Conservation (phyloP, 768 basidiomycete species). For the Mycena pura region DNA sequence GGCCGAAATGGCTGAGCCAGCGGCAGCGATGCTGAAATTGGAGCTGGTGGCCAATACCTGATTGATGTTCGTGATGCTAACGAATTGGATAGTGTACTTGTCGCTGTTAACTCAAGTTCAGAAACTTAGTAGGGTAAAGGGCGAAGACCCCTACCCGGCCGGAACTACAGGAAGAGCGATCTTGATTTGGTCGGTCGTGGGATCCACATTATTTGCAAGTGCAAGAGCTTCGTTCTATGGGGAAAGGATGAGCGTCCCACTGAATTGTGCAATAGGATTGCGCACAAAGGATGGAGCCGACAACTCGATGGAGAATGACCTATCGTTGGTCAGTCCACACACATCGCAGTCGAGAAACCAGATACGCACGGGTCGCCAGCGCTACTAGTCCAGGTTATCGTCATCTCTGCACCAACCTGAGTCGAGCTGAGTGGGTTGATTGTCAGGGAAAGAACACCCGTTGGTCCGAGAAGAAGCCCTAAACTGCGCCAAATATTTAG, state of each 20-base stretch:
- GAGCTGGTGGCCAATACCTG: slow-evolving; percentile 4
- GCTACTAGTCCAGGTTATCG: slow-evolving; percentile 14
- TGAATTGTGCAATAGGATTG: too few species aligned
- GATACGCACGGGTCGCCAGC: slow-evolving; percentile 8
- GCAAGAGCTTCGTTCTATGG: slow-evolving; percentile 6
- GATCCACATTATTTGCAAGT: slow-evolving; percentile 15
- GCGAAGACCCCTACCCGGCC: not conserved
- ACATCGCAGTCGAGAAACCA: too few species aligned
- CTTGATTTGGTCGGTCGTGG: not conserved
- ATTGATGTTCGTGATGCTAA: slow-evolving; percentile 20
- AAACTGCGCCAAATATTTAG: not conserved
- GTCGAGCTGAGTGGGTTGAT: not conserved
- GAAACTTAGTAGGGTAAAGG: not conserved
- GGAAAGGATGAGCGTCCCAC: too few species aligned
- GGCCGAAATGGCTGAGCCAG: too few species aligned
- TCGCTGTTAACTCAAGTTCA: not conserved
- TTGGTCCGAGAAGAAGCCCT: not conserved
- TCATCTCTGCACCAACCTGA: not conserved
- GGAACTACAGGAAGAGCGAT: slow-evolving; percentile 9
- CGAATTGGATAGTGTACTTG: slow-evolving; percentile 7
- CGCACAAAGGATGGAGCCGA: slow-evolving; percentile 1
- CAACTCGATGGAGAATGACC: slow-evolving; percentile 14
- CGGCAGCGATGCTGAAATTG: slow-evolving; percentile 14
- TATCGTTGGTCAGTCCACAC: not conserved
- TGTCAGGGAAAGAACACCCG: not conserved